These are phyloP conservation scores for Phyllachora maydis DNA, from an alignment of 2,329 filamentous ascomycete species.

Conservation along the genomic window DNA sequence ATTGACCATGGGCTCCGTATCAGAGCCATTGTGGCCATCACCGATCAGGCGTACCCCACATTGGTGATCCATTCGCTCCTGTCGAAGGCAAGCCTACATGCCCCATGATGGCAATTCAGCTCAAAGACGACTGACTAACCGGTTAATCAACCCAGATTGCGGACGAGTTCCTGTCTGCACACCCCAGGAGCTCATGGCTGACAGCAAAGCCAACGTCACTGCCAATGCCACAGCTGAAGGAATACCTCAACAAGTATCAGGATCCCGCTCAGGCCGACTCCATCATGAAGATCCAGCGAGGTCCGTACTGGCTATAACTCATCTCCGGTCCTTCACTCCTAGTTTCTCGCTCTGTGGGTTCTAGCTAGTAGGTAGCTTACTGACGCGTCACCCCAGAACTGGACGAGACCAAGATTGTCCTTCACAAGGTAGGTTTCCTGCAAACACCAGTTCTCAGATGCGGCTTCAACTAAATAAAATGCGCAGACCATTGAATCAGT, in stretches of 20 bases:
- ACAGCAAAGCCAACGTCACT: conserved; percentile 30
- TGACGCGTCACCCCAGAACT: too few species aligned
- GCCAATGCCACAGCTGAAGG: conserved; percentile 52
- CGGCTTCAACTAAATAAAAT: too few species aligned
- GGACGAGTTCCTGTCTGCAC: conserved; percentile 63
- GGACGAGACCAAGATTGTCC: conserved; percentile 87
- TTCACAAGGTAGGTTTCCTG: too few species aligned
- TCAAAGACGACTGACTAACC: conserved; percentile 53
- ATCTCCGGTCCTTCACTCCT: too few species aligned
- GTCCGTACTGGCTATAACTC: too few species aligned
- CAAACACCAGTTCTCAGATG: too few species aligned
- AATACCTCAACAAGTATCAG: conserved; percentile 56
- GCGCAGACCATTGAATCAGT: conserved; percentile 76
- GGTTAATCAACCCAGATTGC: conserved; percentile 63
- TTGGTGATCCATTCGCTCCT: conserved; percentile 18
- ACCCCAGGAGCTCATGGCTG: conserved; percentile 43
- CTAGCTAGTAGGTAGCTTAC: too few species aligned
- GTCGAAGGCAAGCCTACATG: too few species aligned
- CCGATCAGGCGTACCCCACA: conserved; percentile 45
- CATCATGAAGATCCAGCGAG: conserved; percentile 87
- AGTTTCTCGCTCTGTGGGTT: too few species aligned
- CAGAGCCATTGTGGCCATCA: conserved; percentile 47
- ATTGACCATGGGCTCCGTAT: too few species aligned
- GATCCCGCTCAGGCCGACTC: conserved; percentile 71
- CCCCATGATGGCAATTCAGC: conserved; percentile 14